Percentiles rank a stretch among this genome's conserved stretches.
Conservation (phyloP, 2,329 filamentous ascomycete species). For the Botryosphaeria agaves region DNA sequence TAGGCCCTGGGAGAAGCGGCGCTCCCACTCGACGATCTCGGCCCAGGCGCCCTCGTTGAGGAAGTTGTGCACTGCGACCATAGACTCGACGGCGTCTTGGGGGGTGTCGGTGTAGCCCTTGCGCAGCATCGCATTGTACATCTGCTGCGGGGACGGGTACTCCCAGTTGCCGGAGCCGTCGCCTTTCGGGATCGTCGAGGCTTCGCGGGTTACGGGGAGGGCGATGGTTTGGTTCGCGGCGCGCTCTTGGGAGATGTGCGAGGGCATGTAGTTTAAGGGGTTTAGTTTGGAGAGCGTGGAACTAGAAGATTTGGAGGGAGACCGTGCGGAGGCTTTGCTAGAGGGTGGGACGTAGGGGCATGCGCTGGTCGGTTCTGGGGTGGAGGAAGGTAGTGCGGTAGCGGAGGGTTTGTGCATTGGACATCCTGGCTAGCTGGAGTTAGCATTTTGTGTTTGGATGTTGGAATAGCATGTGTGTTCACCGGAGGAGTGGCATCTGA, state of each 20-base stretch:
- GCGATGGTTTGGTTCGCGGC: slow-evolving; percentile 51
- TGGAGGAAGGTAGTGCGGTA: slow-evolving; percentile 12
- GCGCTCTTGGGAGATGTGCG: slow-evolving; percentile 62
- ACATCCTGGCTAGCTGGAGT: slow-evolving; percentile 39
- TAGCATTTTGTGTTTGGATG: slow-evolving; percentile 5
- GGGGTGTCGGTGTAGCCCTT: slow-evolving; percentile 95
- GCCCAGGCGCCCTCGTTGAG: slow-evolving; percentile 94
- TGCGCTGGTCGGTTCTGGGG: slow-evolving; percentile 23
- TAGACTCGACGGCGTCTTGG: slow-evolving; percentile 79
- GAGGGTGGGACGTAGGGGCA: slow-evolving; percentile 34
- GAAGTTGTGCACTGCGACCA: slow-evolving; percentile 98
- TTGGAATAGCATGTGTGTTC: slow-evolving; percentile 16
- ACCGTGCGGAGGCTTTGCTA: slow-evolving; percentile 14
- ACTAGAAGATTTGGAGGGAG: slow-evolving; percentile 12
- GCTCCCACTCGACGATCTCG: slow-evolving; percentile 90
- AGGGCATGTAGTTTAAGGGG: slow-evolving; percentile 92
- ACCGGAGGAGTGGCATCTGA: slow-evolving; percentile 37
- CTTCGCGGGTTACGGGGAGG: slow-evolving; percentile 66
- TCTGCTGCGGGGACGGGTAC: slow-evolving; percentile 95
- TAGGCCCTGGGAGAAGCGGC: slow-evolving; percentile 63
- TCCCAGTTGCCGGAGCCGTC: slow-evolving; percentile 71
- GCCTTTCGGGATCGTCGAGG: slow-evolving; percentile 81
- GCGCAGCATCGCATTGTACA: slow-evolving; percentile 95
- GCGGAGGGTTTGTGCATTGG: slow-evolving; percentile 44
- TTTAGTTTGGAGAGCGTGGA: slow-evolving; percentile 50